A percentile compares a stretch with the other conserved stretches of the same genome.
phyloP scores from a whole-genome alignment of 2,329 filamentous ascomycete species.

The Cladosporium sp. region DNA sequence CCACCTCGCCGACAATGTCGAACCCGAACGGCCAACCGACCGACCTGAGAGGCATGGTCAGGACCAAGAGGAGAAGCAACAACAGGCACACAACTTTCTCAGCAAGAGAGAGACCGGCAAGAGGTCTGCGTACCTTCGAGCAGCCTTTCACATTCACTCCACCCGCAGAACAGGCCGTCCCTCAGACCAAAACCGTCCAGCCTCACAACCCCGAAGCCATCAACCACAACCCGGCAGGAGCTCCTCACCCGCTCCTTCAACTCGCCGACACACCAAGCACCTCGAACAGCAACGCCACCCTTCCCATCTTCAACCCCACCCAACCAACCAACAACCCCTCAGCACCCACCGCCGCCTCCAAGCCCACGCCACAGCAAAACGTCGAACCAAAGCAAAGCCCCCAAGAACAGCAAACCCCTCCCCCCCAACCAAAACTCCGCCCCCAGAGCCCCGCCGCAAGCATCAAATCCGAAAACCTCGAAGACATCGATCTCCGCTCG shows the following conservation, averaged over 20 bases:
- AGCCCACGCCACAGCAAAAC: neutral
- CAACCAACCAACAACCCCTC: neutral
- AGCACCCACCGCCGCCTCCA: neutral
- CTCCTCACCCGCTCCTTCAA: neutral
- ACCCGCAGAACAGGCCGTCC: neutral
- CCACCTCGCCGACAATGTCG: neutral
- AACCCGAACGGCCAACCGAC: neutral
- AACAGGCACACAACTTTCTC: neutral
- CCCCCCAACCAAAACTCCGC: neutral
- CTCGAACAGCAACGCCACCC: neutral
- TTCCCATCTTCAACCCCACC: neutral
- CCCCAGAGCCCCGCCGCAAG: neutral
- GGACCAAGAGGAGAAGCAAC: neutral
- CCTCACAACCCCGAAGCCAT: neutral
- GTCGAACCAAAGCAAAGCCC: neutral
- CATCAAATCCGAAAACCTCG: conserved; percentile 2
- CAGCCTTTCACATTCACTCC: neutral
- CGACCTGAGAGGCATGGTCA: neutral
- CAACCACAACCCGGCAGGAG: neutral
- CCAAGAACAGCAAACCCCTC: neutral
- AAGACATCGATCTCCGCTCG: conserved; percentile 23
- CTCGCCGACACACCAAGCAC: neutral
- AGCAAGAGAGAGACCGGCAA: neutral
- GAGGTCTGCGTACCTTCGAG: neutral
- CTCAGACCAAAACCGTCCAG: neutral